Evolutionary conservation across 2,329 filamentous ascomycete genomes (phyloP), one percentile per base, ranked within the genome.

Genomic region (Fusarium heterosporum): DNA sequence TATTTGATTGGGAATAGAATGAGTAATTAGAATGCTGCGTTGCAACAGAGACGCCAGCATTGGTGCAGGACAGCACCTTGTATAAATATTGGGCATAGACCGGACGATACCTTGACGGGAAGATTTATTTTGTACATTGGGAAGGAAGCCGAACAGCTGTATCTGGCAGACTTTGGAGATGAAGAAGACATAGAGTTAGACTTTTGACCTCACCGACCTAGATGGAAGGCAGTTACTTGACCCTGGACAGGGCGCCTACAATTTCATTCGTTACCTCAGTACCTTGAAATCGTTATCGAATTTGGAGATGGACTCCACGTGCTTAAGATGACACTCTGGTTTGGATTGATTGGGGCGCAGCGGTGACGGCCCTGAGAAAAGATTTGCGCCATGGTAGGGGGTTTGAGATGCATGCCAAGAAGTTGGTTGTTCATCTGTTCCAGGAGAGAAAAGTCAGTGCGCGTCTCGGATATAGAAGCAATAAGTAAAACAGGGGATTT

Each of bases 111-210:
- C 65, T 55, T 38, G 19, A 52, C 39, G 41, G 49, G 47, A 62
- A 62, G 28, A 63, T 69, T 69, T 66, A n/a, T 43, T 68, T 69
- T 68, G 61, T 69, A 69, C 32, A 69, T 54, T 52, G 34, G 41
- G 36, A 59, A 40, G 39, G 39, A 36, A 42, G 34, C 51, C 55
- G 47, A 42, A 53, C 34, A 64, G 14, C 45, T 30, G 50, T 40
- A n/a, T 26, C 57, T 26, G 30, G 38, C 32, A 34, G 41, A 29
- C 49, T 42, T 53, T 65, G 45, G 50, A 56, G 30, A 50, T 39
- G 64, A 36, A 43, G 22, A 38, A 60, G 28, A 46, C 26, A 34
- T 14, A 34, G 40, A 45, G 32, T 29, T 38, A 40, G 53, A 61
- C 61, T 50, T 39, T 46, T 53, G 60, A 66, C 64, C 64, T 68